Base-by-base conservation (phyloP, 208 protist species). In the Zelonia costaricensis region DNA sequence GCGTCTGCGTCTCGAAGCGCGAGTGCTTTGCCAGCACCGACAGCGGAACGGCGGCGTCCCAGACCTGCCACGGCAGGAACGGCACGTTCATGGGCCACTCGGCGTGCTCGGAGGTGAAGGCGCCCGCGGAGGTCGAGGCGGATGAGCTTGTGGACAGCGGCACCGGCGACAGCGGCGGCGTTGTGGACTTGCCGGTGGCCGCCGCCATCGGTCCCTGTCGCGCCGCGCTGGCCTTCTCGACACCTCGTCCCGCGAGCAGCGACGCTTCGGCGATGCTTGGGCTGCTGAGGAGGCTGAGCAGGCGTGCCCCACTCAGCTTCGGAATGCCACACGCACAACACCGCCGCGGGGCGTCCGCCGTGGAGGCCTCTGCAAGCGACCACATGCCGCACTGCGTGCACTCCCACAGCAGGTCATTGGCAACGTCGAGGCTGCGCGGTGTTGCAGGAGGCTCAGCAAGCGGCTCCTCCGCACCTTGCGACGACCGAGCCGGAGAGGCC, bases 11-110 rank as follows among this genome's bases (percentile, higher is more conserved):
- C 25, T 91, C 88, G 58, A 91, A 94, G 33, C 59, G 56, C 3
- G 82, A 74, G 64, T 92, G 85, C 61, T 79, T 76, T 15, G 52
- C 54, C 13, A 93, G 28, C 25, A 76, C 69, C 13, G 69, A 73
- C 25, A 88, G 48, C 5, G 90, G 87, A 52, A 93, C 78, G 22
- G 78, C 74, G 0, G 86, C 78, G 57, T 96, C 90, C 87, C 90
- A 96, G 12, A 96, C 76, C 60, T 96, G 90, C 87, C 90, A 96
- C 1, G 86, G 78, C 16, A 96, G 60, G 57, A 93, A 93, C 0
- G 85, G 84, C 22, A 93, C 63, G 53, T 90, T 88, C 55, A 96
- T 73, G n/a, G 90, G 90, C 87, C 90, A 96, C 49, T 80, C 70
- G 1, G 78, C 60, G 25, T 49, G 53, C 28, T 82, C 64, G 5